Evolutionary conservation across 1,284 basidiomycete genomes (phyloP), one percentile per base, ranked within the genome.

Genomic region (Stygiomarasmius scandens): DNA sequence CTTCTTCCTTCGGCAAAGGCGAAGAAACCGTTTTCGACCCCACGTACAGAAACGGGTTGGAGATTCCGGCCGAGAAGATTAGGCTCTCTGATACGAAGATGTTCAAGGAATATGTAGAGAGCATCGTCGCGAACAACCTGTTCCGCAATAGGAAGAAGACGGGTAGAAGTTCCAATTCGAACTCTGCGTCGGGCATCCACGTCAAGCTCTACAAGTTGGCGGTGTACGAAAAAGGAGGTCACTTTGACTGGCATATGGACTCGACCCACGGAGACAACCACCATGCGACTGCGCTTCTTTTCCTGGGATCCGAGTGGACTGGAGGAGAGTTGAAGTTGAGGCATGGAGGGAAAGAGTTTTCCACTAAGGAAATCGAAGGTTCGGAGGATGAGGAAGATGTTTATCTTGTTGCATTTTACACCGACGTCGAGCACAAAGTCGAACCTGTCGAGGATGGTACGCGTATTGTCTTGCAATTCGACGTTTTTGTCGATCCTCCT

Each of bases 401-500:
- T 29, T 44, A 59, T 34, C 44, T 55, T 6, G 44, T 62, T 36
- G 58, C 55, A 8, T 63, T 63, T 38, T 63, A 63, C 38, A 64
- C 63, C 24, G 61, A 64, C 49, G 55, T 60, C 19, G 63, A 64
- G 41, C 63, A 64, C 38, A 64, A 62, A 45, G 59, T 64, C 12
- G 63, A 62, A n/a, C 54, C 53, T 3, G 52, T 64, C 19, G 34
- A 44, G 2, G 50, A 64, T 2, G 61, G 63, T 20, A 52, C 54
- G 20, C 61, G 63, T 16, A 52, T 64, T 22, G 59, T 62, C 24
- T 49, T 64, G 2, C 63, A 61, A 41, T 64, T 54, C 22, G 61
- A 64, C 27, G 48, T 58, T 53, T 12, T 5, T 6, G 29, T 32
- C 29, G 29, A 32, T 12, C 6, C 5, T 32, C 29, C 29, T 32